Base-by-base conservation (phyloP, 2,329 filamentous ascomycete species). In the Ceratocystis albifundus region DNA sequence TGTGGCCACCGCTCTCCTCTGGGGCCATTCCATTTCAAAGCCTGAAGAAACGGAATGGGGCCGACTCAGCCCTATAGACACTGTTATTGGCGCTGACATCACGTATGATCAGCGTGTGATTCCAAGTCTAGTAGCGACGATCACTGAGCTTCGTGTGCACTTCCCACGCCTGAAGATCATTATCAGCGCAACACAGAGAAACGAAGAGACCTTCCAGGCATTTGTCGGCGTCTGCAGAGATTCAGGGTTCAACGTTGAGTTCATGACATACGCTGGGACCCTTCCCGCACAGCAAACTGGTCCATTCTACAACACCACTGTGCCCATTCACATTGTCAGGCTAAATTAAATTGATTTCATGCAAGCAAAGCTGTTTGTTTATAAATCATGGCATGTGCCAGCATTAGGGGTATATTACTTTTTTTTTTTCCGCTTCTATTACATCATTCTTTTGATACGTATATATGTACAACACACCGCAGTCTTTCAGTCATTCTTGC, bases 21-120 rank as follows among this genome's bases (percentile, higher is more conserved):
- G 87, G 87, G 87, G 87, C 0, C 77, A 82, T 68, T 80, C 80
- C 0, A 73, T 86, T 3, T 82, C 81, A 81, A 79, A 80, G 69
- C 76, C 76, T 22, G 78, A 77, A 20, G 71, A 72, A 3, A 70
- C 72, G 1, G 63, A 64, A 2, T 68, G 66, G 66, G 66, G 66
- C 4, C 63, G 61, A 59, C 7, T 36, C 8, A 61, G 59, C 3
- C 46, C 61, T 28, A 73, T 84, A 57, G 86, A 92, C 73, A 75
- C 89, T 3, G 80, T 92, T 1, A 75, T 93, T 32, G 89, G 88
- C 3, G 88, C 89, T 44, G 89, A 93, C 73, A 82, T 93, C 74
- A 92, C 87, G 0, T 93, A 92, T 74, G 88, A 93, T 72, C 79
- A 78, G 68, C 77, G 77, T 45, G 80, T 83, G 53, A 85, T 88